A percentile compares a stretch with the other conserved stretches of the same genome.
These are phyloP conservation scores for Aquilaria malaccensis DNA, from an alignment of 345 rosid species.

Conservation along the genomic window DNA sequence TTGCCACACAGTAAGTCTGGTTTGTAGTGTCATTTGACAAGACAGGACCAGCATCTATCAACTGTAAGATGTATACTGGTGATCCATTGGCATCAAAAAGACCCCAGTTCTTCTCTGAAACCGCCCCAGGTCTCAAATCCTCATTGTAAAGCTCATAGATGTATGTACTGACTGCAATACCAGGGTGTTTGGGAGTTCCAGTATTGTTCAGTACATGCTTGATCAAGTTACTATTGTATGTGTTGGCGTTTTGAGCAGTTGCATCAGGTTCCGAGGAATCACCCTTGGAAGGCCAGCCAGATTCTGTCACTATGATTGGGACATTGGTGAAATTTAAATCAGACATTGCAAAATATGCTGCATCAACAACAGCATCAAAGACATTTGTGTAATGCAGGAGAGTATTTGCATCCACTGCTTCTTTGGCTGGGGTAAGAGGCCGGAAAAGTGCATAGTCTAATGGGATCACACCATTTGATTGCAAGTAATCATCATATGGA, in stretches of 20 bases:
- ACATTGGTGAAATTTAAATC: conserved; percentile 72
- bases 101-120: conserved; percentile 90
- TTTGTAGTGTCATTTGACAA: conserved; percentile 81
- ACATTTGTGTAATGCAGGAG: conserved; percentile 83
- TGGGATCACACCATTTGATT: conserved; percentile 60
- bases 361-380: conserved; percentile 79
- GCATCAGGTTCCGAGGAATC: conserved; percentile 62
- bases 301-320: conserved; percentile 61
- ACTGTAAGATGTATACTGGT: conserved; percentile 56
- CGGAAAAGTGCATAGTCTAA: conserved; percentile 81
- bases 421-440: conserved; percentile 75
- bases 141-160: conserved; percentile 90
- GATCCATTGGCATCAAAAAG: conserved; percentile 55
- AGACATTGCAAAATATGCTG: conserved; percentile 76
- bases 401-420: conserved; percentile 87
- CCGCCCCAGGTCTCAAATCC: conserved; percentile 53
- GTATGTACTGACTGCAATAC: conserved; percentile 56
- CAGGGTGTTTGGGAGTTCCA: conserved; percentile 85
- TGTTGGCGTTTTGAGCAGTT: conserved; percentile 64
- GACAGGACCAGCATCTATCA: conserved; percentile 63
- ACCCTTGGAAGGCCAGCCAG: conserved; percentile 94
- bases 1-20: conserved; percentile 72
- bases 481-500: conserved; percentile 72
- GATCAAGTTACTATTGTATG: conserved; percentile 80
- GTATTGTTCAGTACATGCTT: conserved; percentile 74